Evolutionary conservation across 2,329 filamentous ascomycete species (phyloP), one percentile per base, ranked within the genome.

Genomic region (Diatrype stigma): DNA sequence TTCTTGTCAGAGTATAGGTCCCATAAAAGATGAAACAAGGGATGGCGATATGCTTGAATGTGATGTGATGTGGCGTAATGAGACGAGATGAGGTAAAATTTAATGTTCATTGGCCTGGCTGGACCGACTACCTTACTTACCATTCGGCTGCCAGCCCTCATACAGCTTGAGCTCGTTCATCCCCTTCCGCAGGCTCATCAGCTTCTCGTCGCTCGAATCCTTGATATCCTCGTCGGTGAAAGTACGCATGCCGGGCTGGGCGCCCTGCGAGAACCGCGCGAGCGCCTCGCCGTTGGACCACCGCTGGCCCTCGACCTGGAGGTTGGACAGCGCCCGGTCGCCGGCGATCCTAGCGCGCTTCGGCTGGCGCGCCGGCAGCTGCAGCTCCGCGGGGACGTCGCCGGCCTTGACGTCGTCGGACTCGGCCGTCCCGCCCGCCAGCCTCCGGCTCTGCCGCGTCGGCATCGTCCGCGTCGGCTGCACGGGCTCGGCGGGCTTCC

Each of bases 161-260:
- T 95, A 97, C 0, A 99, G 66, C 56, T 86, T 76, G 19, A 99
- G 69, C 0, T 81, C 77, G 53, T 82, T 86, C 87, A 97, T 92
- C 44, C 84, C 85, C 65, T 89, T 76, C 30, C 93, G 76, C 49
- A 96, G 58, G 0, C 80, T 79, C 63, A 86, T 88, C 7, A 97
- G 64, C 21, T 86, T 85, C 60, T 88, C 85, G 62, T 96, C 85
- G 0, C 81, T 85, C 0, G 90, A 96, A 55, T 90, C 83, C 54
- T 86, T 85, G 4, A 94, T 80, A 67, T 96, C 89, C 1, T 92
- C 85, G n/a, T 88, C 84, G 0, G 83, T 86, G 63, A 97, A 97
- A 0, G 93, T 97, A 19, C 90, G 78, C 49, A 90, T 79, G 45
- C 93, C 90, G 0, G 91, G 90, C 57, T 88, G 84, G 0, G 91